A percentile compares a stretch with the other conserved stretches of the same genome.
These are phyloP conservation scores for Coix lacrymajobi DNA, from an alignment of 176 grass and related monocot species.

Conservation along the genomic window DNA sequence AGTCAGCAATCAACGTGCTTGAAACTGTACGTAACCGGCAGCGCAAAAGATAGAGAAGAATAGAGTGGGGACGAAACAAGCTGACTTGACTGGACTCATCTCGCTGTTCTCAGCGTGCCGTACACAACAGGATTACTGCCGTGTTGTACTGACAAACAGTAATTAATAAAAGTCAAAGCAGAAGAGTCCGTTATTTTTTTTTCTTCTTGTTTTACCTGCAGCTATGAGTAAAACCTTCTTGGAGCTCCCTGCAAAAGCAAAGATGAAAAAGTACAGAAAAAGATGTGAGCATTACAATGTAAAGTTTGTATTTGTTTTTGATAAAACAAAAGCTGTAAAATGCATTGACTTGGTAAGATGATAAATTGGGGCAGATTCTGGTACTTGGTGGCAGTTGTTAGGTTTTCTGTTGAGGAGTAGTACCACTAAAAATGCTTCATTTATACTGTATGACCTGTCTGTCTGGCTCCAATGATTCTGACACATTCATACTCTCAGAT, in stretches of 20 bases:
- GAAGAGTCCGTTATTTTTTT: background rate
- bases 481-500: background rate
- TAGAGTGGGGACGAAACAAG: background rate
- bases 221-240: constrained; percentile 1
- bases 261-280: fast-evolving
- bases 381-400: constrained; percentile 14
- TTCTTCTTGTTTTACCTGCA: constrained; percentile 60
- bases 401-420: background rate
- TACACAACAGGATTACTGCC: background rate
- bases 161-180: background rate
- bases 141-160: background rate
- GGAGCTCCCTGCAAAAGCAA: background rate
- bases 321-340: background rate
- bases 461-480: background rate
- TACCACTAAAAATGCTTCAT: background rate
- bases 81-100: background rate
- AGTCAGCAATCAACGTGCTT: constrained; percentile 12
- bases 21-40: background rate
- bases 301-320: background rate
- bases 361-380: constrained; percentile 9
- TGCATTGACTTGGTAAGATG: background rate
- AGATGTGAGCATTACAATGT: background rate
- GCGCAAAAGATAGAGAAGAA: too few species aligned
- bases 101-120: background rate
- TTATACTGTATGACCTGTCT: background rate